Evolutionary conservation across 1,284 basidiomycete species (phyloP).

Genomic region (Macrocystidia cucumis): DNA sequence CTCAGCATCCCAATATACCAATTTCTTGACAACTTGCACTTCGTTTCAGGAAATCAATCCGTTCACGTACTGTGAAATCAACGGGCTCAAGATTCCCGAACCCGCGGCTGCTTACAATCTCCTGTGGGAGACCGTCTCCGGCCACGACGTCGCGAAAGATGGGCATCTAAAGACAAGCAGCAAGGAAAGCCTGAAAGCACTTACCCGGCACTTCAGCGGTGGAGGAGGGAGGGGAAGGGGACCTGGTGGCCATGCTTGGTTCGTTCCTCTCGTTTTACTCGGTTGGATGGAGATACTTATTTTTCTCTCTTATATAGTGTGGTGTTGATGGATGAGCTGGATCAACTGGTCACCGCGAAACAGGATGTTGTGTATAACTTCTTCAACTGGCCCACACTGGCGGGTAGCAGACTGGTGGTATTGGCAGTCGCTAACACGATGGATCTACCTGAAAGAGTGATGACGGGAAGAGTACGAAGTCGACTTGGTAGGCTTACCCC

Average conservation of each 20-base stretch:
- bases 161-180: conserved; percentile 59
- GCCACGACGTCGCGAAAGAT: conserved; percentile 54
- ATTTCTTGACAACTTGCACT: not conserved
- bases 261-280: conserved; percentile 9
- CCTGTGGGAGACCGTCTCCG: conserved; percentile 85
- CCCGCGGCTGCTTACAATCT: conserved; percentile 83
- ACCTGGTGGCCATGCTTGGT: conserved; percentile 70
- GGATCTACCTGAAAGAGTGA: conserved; percentile 92
- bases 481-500: conserved; percentile 61
- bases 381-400: conserved; percentile 97
- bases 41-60: conserved; percentile 73
- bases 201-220: conserved; percentile 54
- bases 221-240: conserved; percentile 44
- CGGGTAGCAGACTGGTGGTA: conserved; percentile 84
- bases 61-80: conserved; percentile 97
- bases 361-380: conserved; percentile 99
- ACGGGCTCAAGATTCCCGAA: conserved; percentile 89
- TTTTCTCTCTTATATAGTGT: conserved; percentile 45
- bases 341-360: conserved; percentile 92
- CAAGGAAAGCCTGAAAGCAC: conserved; percentile 64
- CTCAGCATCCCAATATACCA: not conserved
- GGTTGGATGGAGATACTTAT: not conserved
- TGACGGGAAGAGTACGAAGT: conserved; percentile 89
- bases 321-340: conserved; percentile 96
- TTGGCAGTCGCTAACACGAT: conserved; percentile 98